Base-by-base conservation (phyloP, 2,329 filamentous ascomycete species). In the Cadophora sp. region DNA sequence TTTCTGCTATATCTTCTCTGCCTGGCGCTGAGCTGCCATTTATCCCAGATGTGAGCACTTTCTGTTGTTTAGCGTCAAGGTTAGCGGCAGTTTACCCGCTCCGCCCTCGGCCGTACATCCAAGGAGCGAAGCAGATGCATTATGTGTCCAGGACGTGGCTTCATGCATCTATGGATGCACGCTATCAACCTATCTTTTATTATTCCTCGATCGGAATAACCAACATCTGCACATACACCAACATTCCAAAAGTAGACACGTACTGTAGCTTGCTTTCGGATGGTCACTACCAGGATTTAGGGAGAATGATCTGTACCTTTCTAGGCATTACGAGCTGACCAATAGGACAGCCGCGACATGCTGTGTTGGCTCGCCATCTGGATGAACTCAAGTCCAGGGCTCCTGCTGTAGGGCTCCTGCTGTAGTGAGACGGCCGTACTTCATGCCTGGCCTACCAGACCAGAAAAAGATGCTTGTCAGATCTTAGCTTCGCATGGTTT, bases 391-490 rank as follows among this genome's bases (percentile, higher is more conserved):
- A 40, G 31, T 34, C 56, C 22, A 59, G n/a, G n/a, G n/a, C n/a
- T n/a, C n/a, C n/a, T n/a, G n/a, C n/a, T n/a, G n/a, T n/a, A n/a
- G n/a, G n/a, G n/a, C n/a, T n/a, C n/a, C 56, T 37, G 43, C 56
- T 59, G 56, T 59, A 43, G 56, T 59, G 31, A 40, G 56, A 59
- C 34, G 29, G 34, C n/a, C 56, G 56, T 37, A 37, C 56, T 26
- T 26, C 56, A 19, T 58, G 14, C 53, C 27, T 29, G 14, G n/a
- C 26, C 16, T 16, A 29, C 53, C 51, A 4, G 8, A 58, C 4
- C 55, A 24, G 8, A 37, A 14, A n/a, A 29, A 22, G 22, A 59
- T 59, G 34, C 34, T 40, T 40, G 56, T 59, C 34, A 59, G 56
- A 40, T 43, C 56, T 27, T 59, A 59, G 56, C 31, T 19, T 59